Evolutionary conservation across 225 moss, liverwort and hornwort genomes (phyloP).

Genomic region (Pseudisothecium myosuroides): DNA sequence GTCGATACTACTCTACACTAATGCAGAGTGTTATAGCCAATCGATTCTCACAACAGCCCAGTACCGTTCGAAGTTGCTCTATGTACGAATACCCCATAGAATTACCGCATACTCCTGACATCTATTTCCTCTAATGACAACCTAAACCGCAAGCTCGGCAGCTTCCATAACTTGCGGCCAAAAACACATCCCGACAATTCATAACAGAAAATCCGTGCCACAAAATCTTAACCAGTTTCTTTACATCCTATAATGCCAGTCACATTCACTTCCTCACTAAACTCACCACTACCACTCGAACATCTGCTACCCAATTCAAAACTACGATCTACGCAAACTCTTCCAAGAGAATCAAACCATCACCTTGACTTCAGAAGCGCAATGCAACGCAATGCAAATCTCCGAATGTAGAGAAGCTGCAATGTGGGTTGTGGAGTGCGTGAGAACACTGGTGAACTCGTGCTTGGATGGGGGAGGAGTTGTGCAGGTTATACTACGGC

Average conservation of each 20-base stretch:
- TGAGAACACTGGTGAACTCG: too few relatives aligned
- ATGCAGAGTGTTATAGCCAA: not conserved
- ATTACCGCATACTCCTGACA: too few relatives aligned
- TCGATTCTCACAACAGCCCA: not conserved
- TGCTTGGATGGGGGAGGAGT: not conserved
- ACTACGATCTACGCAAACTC: not conserved
- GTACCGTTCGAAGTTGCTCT: not conserved
- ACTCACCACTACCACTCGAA: not conserved
- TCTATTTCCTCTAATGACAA: too few relatives aligned
- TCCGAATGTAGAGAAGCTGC: not conserved
- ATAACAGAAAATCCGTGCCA: not conserved
- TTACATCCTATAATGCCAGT: not conserved
- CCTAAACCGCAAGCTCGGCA: not conserved
- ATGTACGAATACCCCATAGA: too few relatives aligned
- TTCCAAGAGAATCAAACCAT: too few relatives aligned
- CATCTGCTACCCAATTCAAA: not conserved
- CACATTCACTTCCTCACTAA: not conserved
- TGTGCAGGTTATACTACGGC: not conserved
- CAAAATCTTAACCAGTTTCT: too few relatives aligned
- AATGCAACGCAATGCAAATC: not conserved
- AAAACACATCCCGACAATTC: not conserved
- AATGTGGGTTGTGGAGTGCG: too few relatives aligned
- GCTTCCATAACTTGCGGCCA: not conserved
- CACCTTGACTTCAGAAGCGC: not conserved
- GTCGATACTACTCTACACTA: too few relatives aligned